A percentile compares a stretch with the other conserved stretches of the same genome.
These are phyloP conservation scores for Pseudogymnoascus sp. DNA, from an alignment of 2,329 filamentous ascomycete species.

Conservation along the genomic window DNA sequence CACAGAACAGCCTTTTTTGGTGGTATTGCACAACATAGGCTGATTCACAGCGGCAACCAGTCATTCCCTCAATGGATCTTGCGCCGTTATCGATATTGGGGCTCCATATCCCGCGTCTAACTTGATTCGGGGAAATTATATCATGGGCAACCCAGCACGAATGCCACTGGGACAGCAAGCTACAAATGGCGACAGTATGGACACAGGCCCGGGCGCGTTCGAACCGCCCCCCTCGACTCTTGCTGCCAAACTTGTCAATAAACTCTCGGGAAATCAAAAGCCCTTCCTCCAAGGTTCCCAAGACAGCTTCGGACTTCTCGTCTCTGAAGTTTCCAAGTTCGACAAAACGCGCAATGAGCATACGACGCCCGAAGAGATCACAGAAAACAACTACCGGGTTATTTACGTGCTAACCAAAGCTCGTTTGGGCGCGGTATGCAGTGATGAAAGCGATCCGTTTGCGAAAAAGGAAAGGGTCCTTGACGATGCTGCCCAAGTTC, in stretches of 20 bases:
- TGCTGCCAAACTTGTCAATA: constrained; percentile 78
- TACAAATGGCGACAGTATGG: constrained; percentile 3
- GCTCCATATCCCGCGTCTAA: not conserved
- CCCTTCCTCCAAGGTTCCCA: constrained; percentile 57
- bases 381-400: constrained; percentile 74
- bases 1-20: not conserved
- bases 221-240: constrained; percentile 65
- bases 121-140: not conserved
- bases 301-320: constrained; percentile 66
- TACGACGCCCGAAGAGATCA: constrained; percentile 50
- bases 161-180: not conserved
- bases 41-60: not conserved
- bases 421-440: not conserved
- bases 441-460: constrained; percentile 54
- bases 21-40: not conserved
- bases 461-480: constrained; percentile 43
- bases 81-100: not conserved
- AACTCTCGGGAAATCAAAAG: constrained; percentile 57
- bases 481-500: constrained; percentile 58
- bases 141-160: not conserved
- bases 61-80: not conserved
- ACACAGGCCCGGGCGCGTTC: constrained; percentile 8
- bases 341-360: constrained; percentile 44
- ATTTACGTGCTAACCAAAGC: constrained; percentile 77
- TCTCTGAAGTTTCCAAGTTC: constrained; percentile 45